Evolutionary conservation across 2,329 filamentous ascomycete species (phyloP), one percentile per base, ranked within the genome.

Genomic region (Verticillium klebahnii): DNA sequence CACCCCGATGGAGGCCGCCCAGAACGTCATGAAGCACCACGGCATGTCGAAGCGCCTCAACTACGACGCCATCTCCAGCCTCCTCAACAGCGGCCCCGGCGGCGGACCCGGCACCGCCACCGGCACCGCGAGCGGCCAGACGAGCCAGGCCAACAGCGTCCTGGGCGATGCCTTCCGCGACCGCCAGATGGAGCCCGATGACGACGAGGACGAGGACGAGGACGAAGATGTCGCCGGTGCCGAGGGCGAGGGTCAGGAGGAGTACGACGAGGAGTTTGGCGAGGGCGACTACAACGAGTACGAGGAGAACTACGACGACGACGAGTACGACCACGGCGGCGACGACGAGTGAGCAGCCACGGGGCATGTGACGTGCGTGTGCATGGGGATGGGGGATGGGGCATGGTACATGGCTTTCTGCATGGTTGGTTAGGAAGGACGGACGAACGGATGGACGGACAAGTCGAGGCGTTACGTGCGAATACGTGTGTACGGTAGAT

Each of bases 11-110:
- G 89, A 92, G 71, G 89, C 89, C 1, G 88, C 88, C 15, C 81
- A 85, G 64, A 83, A 85, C 61, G 88, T 89, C 67, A 79, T 91
- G 71, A 88, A 89, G 72, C 84, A 86, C 61, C 81, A 89, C 56
- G 84, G 84, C 0, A 89, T 87, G 75, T 91, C 87, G 65, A 90
- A 88, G 74, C 88, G 90, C 70, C 90, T 93, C 71, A 91, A 92
- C 68, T 92, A 92, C 73, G 83, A 85, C 60, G 84, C 82, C 40
- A 83, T 89, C 65, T 77, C 80, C 55, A 82, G 78, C 62, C 79
- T 89, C 29, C 88, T 88, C 64, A 80, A 83, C 67, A 73, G 76
- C 67, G 73, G 75, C 25, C 76, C 78, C 65, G 71, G 72, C 37
- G 73, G 71, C 1, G 80, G 79, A 0, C 78, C 81, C 0, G 83